Percentiles rank a stretch among this genome's conserved stretches.
Evolutionary conservation across 208 protist genomes (phyloP).

Genomic region (Acanthamoeba triangularis): DNA sequence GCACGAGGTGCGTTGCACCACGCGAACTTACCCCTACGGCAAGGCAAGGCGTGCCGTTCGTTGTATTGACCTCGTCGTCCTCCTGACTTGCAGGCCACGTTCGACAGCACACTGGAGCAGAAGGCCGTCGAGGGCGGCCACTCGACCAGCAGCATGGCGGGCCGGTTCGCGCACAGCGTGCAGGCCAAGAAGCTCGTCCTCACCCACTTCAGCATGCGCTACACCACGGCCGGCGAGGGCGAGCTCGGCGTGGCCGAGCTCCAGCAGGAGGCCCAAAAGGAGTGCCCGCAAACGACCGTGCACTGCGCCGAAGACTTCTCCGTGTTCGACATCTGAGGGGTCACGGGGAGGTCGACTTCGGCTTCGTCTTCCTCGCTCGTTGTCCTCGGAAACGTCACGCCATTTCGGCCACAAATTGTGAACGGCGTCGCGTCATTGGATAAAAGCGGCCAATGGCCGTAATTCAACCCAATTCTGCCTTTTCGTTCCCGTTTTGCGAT

Average conservation of each 20-base stretch:
- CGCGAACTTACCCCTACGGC: background rate
- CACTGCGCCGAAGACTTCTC: slow-evolving; percentile 44
- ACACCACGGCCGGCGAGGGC: slow-evolving; percentile 47
- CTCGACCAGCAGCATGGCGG: slow-evolving; percentile 79
- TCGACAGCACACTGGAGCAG: slow-evolving; percentile 27
- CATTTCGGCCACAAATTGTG: background rate
- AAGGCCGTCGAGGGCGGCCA: slow-evolving; percentile 78
- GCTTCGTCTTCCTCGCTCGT: too few species aligned
- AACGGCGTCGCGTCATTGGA: background rate
- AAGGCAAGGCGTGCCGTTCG: background rate
- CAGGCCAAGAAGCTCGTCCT: slow-evolving; percentile 80
- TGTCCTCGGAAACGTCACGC: too few species aligned
- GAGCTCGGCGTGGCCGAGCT: slow-evolving; percentile 46
- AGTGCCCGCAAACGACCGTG: slow-evolving; percentile 55
- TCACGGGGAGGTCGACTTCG: too few species aligned
- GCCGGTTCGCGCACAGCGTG: slow-evolving; percentile 67
- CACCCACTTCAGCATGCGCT: slow-evolving; percentile 80
- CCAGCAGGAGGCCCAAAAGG: slow-evolving; percentile 44
- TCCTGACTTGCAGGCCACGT: background rate
- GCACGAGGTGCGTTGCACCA: slow-evolving; percentile 62
- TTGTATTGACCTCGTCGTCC: background rate
- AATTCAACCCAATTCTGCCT: background rate
- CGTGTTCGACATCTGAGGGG: slow-evolving; percentile 35
- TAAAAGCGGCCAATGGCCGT: background rate
- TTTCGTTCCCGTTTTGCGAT: slow-evolving; percentile 9